Base-by-base conservation (phyloP, 2,329 filamentous ascomycete species). In the Alternaria ethzedia region DNA sequence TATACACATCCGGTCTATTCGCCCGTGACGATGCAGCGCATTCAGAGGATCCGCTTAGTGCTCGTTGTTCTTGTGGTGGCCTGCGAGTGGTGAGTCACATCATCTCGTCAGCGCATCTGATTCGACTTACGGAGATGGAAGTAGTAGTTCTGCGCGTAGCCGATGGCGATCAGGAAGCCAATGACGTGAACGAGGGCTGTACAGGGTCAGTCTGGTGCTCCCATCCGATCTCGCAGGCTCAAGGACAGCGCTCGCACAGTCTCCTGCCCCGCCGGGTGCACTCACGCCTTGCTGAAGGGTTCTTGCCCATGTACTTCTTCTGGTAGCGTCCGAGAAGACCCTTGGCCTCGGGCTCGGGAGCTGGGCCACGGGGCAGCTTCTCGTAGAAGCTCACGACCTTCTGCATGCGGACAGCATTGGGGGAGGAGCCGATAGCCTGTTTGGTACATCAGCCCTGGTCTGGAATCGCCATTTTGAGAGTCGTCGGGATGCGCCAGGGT, bases 41-140 rank as follows among this genome's bases (percentile, higher is more conserved):
- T 61, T 6, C 54, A 59, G 30, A 57, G 54, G 55, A 52, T 21
- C 62, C 65, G 67, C 73, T 73, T 96, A 99, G 88, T 99, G 96
- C 88, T 93, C 92, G 84, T 99, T 96, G 91, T 99, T 98, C 92
- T 99, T 99, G 92, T 98, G 95, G 89, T 99, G 95, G 78, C 96
- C 96, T 99, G 75, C 58, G 57, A 49, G 64, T 47, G 58, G 60
- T 72, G 30, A 70, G 68, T 79, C 69, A 66, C 41, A 47, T 30
- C 20, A 25, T 44, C 63, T 45, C 49, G 44, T 20, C 43, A 44
- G 9, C 41, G 64, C 61, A 71, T 55, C 58, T 49, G 23, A 30
- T 20, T 54, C 60, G 36, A 89, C 93, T 84, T 90, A 99, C 96
- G 93, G 79, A 99, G 88, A 86, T 99, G 96, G 92, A 97, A 98